Evolutionary conservation across 768 basidiomycete species (phyloP), one percentile per base, ranked within the genome.

Genomic region (Tulasnella sp.): DNA sequence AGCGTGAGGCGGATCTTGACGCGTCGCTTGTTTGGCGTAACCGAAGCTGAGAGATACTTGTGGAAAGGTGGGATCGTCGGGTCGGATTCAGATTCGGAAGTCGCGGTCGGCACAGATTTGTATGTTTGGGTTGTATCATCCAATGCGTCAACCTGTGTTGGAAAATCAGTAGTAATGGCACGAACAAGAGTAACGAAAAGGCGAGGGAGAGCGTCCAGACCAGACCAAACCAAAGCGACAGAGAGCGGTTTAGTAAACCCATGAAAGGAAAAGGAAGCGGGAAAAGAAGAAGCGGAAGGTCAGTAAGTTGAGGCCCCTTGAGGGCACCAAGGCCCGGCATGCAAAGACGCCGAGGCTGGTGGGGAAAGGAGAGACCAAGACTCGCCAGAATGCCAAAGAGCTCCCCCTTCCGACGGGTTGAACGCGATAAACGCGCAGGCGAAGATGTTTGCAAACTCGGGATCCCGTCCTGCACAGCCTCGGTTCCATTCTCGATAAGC

Each of bases 331-430:
- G 32, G 21, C 41, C 24, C 44, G 55, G 43, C 34, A 38, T 38
- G 34, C 34, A 15, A 19, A 26, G 47, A 41, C 27, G 48, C 44
- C 27, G 7, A 30, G 56, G n/a, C 24, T 19, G n/a, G 19, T 29
- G 34, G 24, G 30, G 19, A 23, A 29, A 47, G 17, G 43, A 60
- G 61, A n/a, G 58, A 21, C 45, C 47, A 61, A 59, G 63, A 29
- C 82, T 64, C 66, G 94, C 91, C 69, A 88, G 67, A 42, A 94
- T 82, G 38, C 91, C 91, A 67, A 82, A 84, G 61, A 86, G 73
- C 2, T 61, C 32, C 15, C 19, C 51, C 51, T 50, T 50, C 42
- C 41, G 19, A 44, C 41, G 55, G 49, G 47, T 17, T 13, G 38
- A 21, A 19, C 17, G 9, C 29, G 7, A 26, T 52, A 29, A 7